Evolutionary conservation across 1,284 basidiomycete genomes (phyloP), one percentile per base, ranked within the genome.

Genomic region (Mrakiaceae sp.): DNA sequence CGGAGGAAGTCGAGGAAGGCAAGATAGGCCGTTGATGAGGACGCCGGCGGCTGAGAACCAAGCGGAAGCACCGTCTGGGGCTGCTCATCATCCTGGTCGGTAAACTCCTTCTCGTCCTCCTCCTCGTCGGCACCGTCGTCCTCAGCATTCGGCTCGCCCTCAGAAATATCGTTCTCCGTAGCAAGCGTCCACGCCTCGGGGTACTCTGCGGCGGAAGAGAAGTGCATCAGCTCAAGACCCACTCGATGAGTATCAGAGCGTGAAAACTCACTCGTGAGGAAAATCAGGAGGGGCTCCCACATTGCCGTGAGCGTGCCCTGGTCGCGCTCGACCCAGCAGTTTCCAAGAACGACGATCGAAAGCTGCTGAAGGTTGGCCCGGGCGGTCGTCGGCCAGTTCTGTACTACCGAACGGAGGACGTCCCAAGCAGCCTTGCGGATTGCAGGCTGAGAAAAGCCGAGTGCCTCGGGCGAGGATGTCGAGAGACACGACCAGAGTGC

Each of bases 251-350:
- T 12, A 16, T 10, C 51, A 10, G 51, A 52, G 14, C n/a, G 40
- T 27, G 61, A n/a, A 27, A 1, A 73, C 80, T 60, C 69, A 88
- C 88, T 84, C 74, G 82, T 84, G 55, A 93, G 75, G 72, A 90
- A 87, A 8, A 80, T 78, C 5, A 90, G 77, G 44, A 90, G 72
- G 0, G 87, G 85, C 43, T 83, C 81, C 78, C 86, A 87, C 80
- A 92, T 85, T 1, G 76, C 75, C 7, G 78, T 74, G 71, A 87
- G 84, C 0, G 92, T 89, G 1, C 77, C 78, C 0, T 77, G 69
- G 70, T 93, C 88, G 4, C 80, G 78, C 71, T 94, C 90, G 0
- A 82, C 76, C 86, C 88, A 93, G 5, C 87, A 86, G 39, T 84
- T 86, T 12, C 84, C 82, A 48, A 93, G 76, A 5, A 87, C 78